Base-by-base conservation (phyloP, 495 filamentous ascomycete species). In the Penicillium antarcticum region DNA sequence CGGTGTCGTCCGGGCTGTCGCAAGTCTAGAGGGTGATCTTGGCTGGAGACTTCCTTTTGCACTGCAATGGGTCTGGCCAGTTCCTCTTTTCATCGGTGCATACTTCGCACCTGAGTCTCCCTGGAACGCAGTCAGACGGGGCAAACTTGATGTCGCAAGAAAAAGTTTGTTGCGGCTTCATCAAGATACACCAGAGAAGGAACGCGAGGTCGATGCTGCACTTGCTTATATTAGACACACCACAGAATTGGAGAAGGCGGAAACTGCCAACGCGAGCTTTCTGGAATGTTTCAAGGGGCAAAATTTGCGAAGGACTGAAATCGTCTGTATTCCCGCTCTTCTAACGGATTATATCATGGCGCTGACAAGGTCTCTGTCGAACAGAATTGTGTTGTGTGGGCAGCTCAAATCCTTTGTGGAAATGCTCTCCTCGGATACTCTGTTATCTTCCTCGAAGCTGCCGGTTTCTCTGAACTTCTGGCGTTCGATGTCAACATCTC, bases 251-350 rank as follows among this genome's bases (percentile, higher is more conserved):
- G 73, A 77, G 34, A 59, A 58, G 37, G 45, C 66, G 18, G 53
- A 66, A 24, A 60, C 61, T 12, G 60, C 56, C 8, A 65, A 63
- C 8, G 56, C 62, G 3, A 62, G 50, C 13, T 73, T 68, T 26
- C 34, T 42, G 21, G 72, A 75, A 17, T 73, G 70, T 36, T 75
- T 75, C 57, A 62, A 60, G 33, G 68, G 66, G 11, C 51, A 59
- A 13, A 68, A 77, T 49, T 53, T 68, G 19, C 61, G 72, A 2
- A 68, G 73, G 1, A 75, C 71, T 0, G 72, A 75, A 45, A 66
- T 74, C 24, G 61, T 86, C 59, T 82, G 81, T 10, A 65, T 87
- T 40, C 73, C 81, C 34, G 84, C 85, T 78, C 85, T 86, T 7
- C 26, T 9, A 9, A 21, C 10, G 16, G 0, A 36, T 8, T 6